A percentile compares a stretch with the other conserved stretches of the same genome.
phyloP scores from a whole-genome alignment of 306 rosid genomes.

The peach (Prunus persica) region DNA sequence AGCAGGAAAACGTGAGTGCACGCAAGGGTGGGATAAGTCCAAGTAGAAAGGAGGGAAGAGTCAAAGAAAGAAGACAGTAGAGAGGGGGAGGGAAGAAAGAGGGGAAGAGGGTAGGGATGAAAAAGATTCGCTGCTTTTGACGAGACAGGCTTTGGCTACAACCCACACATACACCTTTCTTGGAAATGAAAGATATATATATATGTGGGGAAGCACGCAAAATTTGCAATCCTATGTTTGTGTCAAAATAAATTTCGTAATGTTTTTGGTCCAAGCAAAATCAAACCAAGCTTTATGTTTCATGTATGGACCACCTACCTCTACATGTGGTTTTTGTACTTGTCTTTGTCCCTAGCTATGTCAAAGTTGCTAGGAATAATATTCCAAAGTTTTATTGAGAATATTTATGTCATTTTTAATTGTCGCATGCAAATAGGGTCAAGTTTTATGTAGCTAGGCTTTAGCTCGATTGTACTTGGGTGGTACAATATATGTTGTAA shows the following conservation, averaged over 20 bases:
- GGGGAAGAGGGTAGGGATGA: constrained; percentile 6
- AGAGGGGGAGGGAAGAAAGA: neutral
- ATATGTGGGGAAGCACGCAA: constrained; percentile 60
- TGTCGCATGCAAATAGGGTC: neutral
- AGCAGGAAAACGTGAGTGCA: neutral
- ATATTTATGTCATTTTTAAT: too few species aligned
- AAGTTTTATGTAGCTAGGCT: neutral
- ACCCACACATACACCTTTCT: constrained; percentile 39
- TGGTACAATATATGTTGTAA: constrained; percentile 11
- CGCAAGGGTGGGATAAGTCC: neutral
- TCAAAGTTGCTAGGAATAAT: neutral
- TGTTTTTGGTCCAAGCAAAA: neutral
- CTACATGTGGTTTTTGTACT: neutral
- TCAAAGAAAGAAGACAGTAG: constrained; percentile 2
- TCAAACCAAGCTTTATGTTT: neutral
- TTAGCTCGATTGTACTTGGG: constrained; percentile 9
- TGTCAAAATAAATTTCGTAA: neutral
- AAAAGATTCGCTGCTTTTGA: constrained; percentile 62
- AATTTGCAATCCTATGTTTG: constrained; percentile 46
- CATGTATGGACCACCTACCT: constrained; percentile 40
- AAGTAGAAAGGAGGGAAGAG: neutral
- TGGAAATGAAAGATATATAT: constrained; percentile 72
- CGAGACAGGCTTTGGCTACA: constrained; percentile 46
- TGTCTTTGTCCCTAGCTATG: neutral
- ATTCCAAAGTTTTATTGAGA: neutral